These are phyloP conservation scores for Bruguiera sexangula DNA, from an alignment of 345 rosid genomes.

Conservation along the genomic window DNA sequence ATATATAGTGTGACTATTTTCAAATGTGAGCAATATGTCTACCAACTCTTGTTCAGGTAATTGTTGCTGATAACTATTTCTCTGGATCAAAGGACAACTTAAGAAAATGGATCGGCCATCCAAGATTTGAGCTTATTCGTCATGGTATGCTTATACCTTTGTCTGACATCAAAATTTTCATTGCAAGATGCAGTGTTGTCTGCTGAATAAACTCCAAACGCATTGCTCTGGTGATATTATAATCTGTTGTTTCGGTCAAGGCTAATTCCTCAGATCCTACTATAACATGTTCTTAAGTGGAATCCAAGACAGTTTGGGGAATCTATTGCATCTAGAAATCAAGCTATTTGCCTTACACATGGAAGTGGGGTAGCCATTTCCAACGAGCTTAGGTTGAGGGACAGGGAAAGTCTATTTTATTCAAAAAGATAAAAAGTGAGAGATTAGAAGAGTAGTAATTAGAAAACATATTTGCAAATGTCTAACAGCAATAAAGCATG, in stretches of 20 bases:
- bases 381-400: no score
- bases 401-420: no score
- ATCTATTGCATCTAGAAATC: not conserved
- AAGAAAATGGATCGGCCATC: constrained; percentile 87
- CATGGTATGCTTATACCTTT: constrained; percentile 54
- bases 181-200: not conserved
- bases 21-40: constrained; percentile 4
- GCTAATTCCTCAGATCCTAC: not conserved
- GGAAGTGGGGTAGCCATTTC: no score
- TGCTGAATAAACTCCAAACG: not conserved
- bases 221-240: not conserved
- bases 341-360: not conserved
- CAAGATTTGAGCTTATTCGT: constrained; percentile 94
- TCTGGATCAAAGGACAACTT: constrained; percentile 92
- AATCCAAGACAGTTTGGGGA: not conserved
- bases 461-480: no score
- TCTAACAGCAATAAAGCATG: no score
- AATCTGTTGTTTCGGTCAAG: not conserved
- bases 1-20: not conserved
- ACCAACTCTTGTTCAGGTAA: constrained; percentile 43
- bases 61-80: constrained; percentile 89
- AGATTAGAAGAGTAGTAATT: no score
- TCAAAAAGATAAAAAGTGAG: no score
- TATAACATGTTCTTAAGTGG: not conserved
- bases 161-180: not conserved